phyloP scores from a whole-genome alignment of 1,139 yeast species.

The Trichomonascaceae sp. region DNA sequence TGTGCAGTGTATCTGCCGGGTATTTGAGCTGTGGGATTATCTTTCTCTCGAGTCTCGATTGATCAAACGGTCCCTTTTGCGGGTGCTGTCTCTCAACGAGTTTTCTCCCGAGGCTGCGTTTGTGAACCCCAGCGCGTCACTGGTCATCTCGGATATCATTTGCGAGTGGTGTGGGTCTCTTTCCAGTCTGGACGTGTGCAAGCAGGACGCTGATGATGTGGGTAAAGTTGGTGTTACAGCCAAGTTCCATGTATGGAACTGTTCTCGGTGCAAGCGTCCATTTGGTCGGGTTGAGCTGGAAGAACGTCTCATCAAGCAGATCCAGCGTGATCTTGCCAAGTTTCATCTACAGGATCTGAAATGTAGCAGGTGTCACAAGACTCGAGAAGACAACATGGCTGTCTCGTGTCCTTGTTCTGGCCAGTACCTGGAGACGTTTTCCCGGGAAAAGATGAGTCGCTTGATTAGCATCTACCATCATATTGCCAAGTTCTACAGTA shows the following conservation, averaged over 20 bases:
- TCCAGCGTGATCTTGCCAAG: conserved; percentile 40
- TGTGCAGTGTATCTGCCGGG: conserved; percentile 63
- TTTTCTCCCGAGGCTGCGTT: conserved; percentile 72
- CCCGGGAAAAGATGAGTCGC: conserved; percentile 33
- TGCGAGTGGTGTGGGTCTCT: conserved; percentile 72
- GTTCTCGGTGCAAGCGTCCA: conserved; percentile 53
- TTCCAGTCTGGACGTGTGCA: conserved; percentile 72
- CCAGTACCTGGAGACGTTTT: conserved; percentile 52
- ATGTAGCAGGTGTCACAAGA: conserved; percentile 62
- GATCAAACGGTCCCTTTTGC: conserved; percentile 60
- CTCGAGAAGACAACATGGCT: conserved; percentile 59
- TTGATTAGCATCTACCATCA: conserved; percentile 39
- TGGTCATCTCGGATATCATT: conserved; percentile 52
- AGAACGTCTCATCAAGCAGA: conserved; percentile 59
- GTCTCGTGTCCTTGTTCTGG: conserved; percentile 84
- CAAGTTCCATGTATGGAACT: conserved; percentile 35
- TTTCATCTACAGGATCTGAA: conserved; percentile 70
- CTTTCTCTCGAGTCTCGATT: conserved; percentile 62
- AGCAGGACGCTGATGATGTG: conserved; percentile 28
- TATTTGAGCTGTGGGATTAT: conserved; percentile 51
- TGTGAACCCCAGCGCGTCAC: conserved; percentile 58
- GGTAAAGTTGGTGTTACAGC: conserved; percentile 6
- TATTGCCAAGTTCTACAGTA: conserved; percentile 47
- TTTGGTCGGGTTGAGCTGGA: conserved; percentile 63
- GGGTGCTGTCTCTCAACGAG: conserved; percentile 67